phyloP scores from a whole-genome alignment of 1,139 yeast genomes.

The Suhomyces guaymorum region DNA sequence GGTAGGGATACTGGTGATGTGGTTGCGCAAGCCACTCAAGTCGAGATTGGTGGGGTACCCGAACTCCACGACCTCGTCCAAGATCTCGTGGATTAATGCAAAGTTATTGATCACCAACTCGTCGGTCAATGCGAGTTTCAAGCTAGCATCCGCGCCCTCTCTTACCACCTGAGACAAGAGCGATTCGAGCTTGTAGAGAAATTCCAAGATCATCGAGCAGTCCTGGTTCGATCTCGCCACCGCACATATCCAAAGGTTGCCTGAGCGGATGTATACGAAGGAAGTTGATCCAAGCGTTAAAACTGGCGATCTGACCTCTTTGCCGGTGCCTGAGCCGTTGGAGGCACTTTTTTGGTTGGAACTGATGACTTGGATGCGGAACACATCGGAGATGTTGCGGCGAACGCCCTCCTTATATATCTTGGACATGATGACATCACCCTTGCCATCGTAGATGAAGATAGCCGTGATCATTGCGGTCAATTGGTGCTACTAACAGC shows the following conservation, averaged over 20 bases:
- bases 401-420: conserved; percentile 44
- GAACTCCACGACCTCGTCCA: conserved; percentile 77
- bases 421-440: conserved; percentile 83
- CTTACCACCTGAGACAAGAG: conserved; percentile 34
- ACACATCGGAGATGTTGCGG: conserved; percentile 78
- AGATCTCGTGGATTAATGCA: conserved; percentile 66
- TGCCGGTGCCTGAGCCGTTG: conserved; percentile 16
- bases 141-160: conserved; percentile 14
- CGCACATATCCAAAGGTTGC: conserved; percentile 77
- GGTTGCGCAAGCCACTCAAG: conserved; percentile 32
- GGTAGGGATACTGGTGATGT: conserved; percentile 24
- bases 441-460: conserved; percentile 73
- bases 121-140: conserved; percentile 24
- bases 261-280: conserved; percentile 74
- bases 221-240: conserved; percentile 88
- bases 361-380: conserved; percentile 84
- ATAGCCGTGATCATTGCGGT: conserved; percentile 81
- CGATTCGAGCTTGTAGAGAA: conserved; percentile 62
- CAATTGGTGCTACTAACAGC: too few relatives aligned
- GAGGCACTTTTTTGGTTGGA: conserved; percentile 26
- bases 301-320: conserved; percentile 70
- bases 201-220: conserved; percentile 78
- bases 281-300: conserved; percentile 91
- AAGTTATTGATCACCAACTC: conserved; percentile 53
- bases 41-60: conserved; percentile 84